Conservation (phyloP, 2,329 filamentous ascomycete genomes). For the Colletotrichum echinochloae region DNA sequence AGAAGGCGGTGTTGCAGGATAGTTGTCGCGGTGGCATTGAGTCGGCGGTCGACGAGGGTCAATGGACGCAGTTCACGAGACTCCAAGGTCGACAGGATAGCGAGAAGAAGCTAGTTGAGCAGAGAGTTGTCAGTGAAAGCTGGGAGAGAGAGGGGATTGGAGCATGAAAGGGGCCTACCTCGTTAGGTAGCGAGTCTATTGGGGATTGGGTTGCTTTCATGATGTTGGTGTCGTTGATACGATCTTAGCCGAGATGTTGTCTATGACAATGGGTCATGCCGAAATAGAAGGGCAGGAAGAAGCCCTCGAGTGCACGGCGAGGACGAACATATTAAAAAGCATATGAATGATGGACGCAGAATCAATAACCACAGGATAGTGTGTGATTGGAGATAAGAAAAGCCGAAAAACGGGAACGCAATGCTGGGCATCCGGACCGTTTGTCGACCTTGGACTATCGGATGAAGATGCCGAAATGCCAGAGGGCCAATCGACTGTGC, state of each 20-base stretch:
- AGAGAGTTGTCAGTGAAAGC: background rate
- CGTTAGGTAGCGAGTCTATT: conserved; percentile 51
- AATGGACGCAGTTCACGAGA: conserved; percentile 67
- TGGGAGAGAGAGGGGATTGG: background rate
- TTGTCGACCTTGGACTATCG: background rate
- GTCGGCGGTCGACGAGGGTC: conserved; percentile 69
- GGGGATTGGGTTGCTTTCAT: conserved; percentile 31
- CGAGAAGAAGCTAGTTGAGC: conserved; percentile 61
- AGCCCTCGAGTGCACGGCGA: background rate
- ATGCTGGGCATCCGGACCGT: background rate
- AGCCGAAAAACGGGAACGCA: background rate
- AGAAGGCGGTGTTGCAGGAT: conserved; percentile 75
- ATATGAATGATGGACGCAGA: background rate
- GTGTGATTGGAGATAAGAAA: background rate
- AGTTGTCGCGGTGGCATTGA: conserved; percentile 72
- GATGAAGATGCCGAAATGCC: conserved; percentile 37
- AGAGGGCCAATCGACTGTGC: conserved; percentile 2
- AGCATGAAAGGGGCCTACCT: conserved; percentile 43
- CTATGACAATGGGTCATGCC: conserved; percentile 15
- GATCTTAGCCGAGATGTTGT: conserved; percentile 9
- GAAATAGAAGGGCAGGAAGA: conserved; percentile 10
- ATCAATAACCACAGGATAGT: background rate
- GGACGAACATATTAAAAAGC: conserved; percentile 31
- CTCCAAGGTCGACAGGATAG: conserved; percentile 60
- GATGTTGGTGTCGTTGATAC: background rate